Conservation (phyloP, 225 moss, liverwort and hornwort species). For the Bryoerythrophyllum caledonicum region DNA sequence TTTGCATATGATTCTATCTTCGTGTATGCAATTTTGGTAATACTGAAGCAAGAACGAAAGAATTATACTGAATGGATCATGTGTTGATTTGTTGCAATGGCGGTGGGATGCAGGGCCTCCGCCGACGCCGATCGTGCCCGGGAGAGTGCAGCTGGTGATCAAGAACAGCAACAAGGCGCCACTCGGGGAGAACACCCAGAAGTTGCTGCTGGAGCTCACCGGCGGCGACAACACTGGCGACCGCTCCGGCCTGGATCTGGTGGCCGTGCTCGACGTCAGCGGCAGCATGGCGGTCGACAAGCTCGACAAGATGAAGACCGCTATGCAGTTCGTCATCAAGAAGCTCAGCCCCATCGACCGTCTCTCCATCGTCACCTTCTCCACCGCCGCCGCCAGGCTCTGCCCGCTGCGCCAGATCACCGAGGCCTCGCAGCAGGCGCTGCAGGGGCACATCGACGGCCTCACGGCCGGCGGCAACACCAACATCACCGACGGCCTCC, state of each 20-base stretch:
- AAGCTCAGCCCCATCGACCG: conserved; percentile 15
- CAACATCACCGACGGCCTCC: conserved; percentile 11
- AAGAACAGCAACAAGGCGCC: neutral
- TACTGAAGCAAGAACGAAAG: neutral
- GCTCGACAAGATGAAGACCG: conserved; percentile 3
- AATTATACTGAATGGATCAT: neutral
- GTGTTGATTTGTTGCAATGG: conserved; percentile 1
- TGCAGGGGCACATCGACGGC: neutral
- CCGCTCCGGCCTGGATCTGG: conserved; percentile 10
- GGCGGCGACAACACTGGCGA: neutral
- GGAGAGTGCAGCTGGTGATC: neutral
- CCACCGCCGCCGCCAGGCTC: neutral
- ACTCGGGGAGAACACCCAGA: neutral
- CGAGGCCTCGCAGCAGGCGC: conserved; percentile 2
- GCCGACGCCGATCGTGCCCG: neutral
- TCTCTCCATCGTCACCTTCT: conserved; percentile 4
- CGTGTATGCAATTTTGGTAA: neutral
- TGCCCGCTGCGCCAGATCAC: conserved; percentile 13
- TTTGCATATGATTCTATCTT: conserved; percentile 1
- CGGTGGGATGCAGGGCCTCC: conserved; percentile 4
- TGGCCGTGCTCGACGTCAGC: neutral
- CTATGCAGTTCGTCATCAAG: conserved; percentile 17
- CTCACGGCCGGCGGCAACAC: neutral
- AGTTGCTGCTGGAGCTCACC: conserved; percentile 3
- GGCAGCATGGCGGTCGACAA: neutral